Base-by-base conservation (phyloP, 1,284 basidiomycete species). In the Leccinum proliferum region DNA sequence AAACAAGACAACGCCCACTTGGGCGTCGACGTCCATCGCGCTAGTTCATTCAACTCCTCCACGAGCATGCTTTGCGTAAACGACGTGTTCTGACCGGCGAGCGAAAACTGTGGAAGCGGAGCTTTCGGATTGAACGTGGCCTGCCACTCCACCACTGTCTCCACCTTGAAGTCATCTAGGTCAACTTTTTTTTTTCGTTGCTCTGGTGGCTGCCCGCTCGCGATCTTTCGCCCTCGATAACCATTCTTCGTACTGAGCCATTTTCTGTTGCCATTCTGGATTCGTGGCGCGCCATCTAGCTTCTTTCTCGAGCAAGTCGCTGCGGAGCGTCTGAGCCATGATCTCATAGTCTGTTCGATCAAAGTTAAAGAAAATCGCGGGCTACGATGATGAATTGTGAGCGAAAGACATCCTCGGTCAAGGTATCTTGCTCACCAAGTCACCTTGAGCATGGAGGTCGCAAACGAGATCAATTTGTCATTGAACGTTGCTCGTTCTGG, bases 311-410 rank as follows among this genome's bases (percentile, higher is more conserved):
- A 76, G 67, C 14, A 89, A 76, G 0, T 63, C 67, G 0, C 66
- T 21, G 2, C 77, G 37, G 11, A 90, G 70, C 11, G 65, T 63
- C 18, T 69, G 59, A 0, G 78, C 84, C 75, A 87, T 80, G n/a
- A 71, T 68, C 67, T 88, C 86, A 68, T 86, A 89, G 32, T 78
- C 75, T 14, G 76, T 73, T 29, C 87, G 81, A 66, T 88, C 84
- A 67, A 90, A 88, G 63, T 78, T 81, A 76, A 90, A 90, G 21
- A 89, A 69, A 7, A 90, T 80, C 0, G 86, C 88, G 3, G 87
- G 87, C 83, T 88, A 61, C 2, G 5, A 67, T 55, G 66, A 39
- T 50, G 21, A 11, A 64, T 53, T 35, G 64, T 21, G 6, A 34
- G 21, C 6, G 48, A 52, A 52, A 52, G 21, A 14, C 21, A 25